Evolutionary conservation across 2,329 filamentous ascomycete genomes (phyloP), one percentile per base, ranked within the genome.

Genomic region (Colletotrichum viniferum): DNA sequence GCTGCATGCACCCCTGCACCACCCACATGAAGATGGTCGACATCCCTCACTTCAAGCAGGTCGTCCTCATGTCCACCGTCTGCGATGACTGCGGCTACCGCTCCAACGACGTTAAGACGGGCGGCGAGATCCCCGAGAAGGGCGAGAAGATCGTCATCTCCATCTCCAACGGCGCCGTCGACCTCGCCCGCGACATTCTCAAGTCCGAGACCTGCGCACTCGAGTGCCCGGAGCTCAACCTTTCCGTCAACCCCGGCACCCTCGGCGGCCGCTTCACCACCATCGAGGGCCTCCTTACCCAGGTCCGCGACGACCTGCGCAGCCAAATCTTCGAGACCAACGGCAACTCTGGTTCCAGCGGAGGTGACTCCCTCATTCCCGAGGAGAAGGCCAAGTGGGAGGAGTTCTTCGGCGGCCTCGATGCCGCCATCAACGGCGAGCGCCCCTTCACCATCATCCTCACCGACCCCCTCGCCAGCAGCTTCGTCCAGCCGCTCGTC

Each of bases 21-120:
- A 98, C 97, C 12, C 96, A 98, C 85, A 98, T 98, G 95, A 98
- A 98, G 88, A 98, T 98, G 93, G 95, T 98, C 73, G 95, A 98
- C 81, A 98, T 99, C 77, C 97, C 97, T 1, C 94, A 98, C 86
- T 99, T 99, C 88, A 98, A 98, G 86, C 95, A 98, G 82, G 97
- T 99, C 4, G 93, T 98, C 55, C 90, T 99, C 80, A 98, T 98
- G 95, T 96, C 93, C 79, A 98, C 96, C 3, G 93, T 95, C 32
- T 99, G 97, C 86, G 93, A 96, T 32, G 90, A 94, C 84, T 99
- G 97, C 83, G 96, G 96, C 73, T 98, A 98, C 88, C 94, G 95
- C 77, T 97, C 94, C 79, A 98, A 98, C 85, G 97, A 99, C 84
- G 95, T 99, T 83, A 98, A 98, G 90, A 98, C 97, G 1, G 97